Evolutionary conservation across 352 stramenopile genomes (phyloP), one percentile per base, ranked within the genome.

Genomic region (Aphanomyces euteiches): DNA sequence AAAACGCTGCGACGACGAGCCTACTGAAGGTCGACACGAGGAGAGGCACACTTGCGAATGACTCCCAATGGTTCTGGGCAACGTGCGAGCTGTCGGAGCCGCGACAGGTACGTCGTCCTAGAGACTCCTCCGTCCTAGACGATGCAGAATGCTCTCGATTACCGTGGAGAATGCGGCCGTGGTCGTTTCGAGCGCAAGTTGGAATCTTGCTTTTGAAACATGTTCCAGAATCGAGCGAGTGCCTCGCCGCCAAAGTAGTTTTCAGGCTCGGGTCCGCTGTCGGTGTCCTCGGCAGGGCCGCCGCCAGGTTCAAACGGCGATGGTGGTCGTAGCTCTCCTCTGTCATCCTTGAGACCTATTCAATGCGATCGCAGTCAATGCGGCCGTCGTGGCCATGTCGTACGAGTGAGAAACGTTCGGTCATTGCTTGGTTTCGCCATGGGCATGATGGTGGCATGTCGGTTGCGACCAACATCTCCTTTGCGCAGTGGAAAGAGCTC

Each of bases 201-300:
- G 50, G n/a, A 37, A 39, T 90, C 82, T 56, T 93, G 79, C 3
- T 78, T 80, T 39, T 90, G 85, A 65, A 93, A 93, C 54, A 89
- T 79, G 37, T 65, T 68, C 83, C 85, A 93, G 73, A 91, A 91
- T 34, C 76, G 72, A 12, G 81, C 72, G 65, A 93, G 77, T 4
- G 83, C 83, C 4, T 86, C 76, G 19, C 34, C 15, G 21, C 83
- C 85, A 53, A 90, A 79, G 77, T 93, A 90, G 65, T 89, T 90
- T 50, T 74, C 69, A 0, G 76, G 73, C 54, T 82, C 74, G 12
- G 58, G 63, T 38, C 74, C 67, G 3, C 13, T 53, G 15, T 10
- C 57, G 19, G 43, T 45, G 7, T 38, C 64, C 3, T 63, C 64
- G 36, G 28, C 56, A n/a, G 17, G 69, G 21, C 54, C 58, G 45